Evolutionary conservation across 2,329 filamentous ascomycete genomes (phyloP).

Genomic region (Penicillium sp.): DNA sequence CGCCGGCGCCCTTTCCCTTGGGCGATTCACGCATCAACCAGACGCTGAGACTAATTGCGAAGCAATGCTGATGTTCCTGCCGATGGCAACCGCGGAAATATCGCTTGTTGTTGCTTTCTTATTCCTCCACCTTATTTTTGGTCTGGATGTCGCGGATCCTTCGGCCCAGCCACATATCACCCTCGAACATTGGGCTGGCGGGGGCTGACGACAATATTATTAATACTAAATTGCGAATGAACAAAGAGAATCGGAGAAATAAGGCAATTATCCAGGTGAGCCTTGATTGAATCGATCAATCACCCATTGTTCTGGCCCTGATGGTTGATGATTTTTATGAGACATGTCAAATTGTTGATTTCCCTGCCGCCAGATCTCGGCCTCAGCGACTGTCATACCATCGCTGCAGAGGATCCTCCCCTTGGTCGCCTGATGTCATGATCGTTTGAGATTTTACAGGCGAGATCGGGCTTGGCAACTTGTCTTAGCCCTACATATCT

Average conservation of each 20-base stretch:
- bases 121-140: slow-evolving; percentile 14
- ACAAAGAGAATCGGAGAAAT: not conserved
- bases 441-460: not conserved
- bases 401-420: slow-evolving; percentile 8
- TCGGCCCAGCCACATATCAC: slow-evolving; percentile 24
- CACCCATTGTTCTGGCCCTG: not conserved
- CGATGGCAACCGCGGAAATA: slow-evolving; percentile 4
- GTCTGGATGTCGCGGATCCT: slow-evolving; percentile 26
- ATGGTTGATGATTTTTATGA: not conserved
- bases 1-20: not conserved
- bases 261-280: not conserved
- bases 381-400: slow-evolving; percentile 8
- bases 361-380: slow-evolving; percentile 3
- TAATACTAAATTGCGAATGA: not conserved
- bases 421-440: slow-evolving; percentile 23
- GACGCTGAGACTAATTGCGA: not conserved
- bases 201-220: slow-evolving; percentile 12
- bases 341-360: slow-evolving; percentile 6
- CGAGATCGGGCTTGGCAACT: slow-evolving; percentile 3
- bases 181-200: slow-evolving; percentile 12
- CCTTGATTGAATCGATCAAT: not conserved
- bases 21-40: not conserved
- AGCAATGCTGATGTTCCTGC: not conserved
- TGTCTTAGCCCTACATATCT: not conserved
- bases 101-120: slow-evolving; percentile 2